Evolutionary conservation across 2,329 filamentous ascomycete genomes (phyloP).

Genomic region (Hypocrella siamensis): DNA sequence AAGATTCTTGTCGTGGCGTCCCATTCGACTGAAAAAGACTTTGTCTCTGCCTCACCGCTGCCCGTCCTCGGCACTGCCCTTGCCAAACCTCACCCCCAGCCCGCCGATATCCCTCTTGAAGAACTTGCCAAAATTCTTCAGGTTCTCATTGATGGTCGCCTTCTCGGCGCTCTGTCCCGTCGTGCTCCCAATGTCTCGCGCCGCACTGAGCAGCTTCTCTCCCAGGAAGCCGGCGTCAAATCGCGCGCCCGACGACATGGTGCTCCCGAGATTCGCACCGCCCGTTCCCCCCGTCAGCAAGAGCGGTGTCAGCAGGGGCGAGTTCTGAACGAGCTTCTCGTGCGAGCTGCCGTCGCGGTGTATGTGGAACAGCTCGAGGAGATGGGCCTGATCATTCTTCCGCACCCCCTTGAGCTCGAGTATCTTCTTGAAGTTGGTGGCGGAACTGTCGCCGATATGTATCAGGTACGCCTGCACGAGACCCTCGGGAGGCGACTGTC

Average conservation of each 20-base stretch:
- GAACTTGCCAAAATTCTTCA: slow-evolving; percentile 93
- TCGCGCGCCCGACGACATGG: slow-evolving; percentile 28
- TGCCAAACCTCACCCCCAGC: slow-evolving; percentile 58
- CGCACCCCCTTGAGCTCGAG: slow-evolving; percentile 88
- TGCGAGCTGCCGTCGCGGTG: slow-evolving; percentile 65
- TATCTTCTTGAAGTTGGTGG: slow-evolving; percentile 91
- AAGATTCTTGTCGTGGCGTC: no score
- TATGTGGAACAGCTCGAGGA: slow-evolving; percentile 70
- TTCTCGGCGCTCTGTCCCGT: slow-evolving; percentile 32
- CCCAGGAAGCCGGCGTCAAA: slow-evolving; percentile 77
- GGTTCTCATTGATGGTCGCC: slow-evolving; percentile 74
- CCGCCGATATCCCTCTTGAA: slow-evolving; percentile 77
- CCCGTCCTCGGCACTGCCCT: slow-evolving; percentile 27
- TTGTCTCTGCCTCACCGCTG: slow-evolving; percentile 9
- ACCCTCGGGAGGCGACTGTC: slow-evolving; percentile 77
- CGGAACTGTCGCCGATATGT: slow-evolving; percentile 85
- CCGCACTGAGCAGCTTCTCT: slow-evolving; percentile 76
- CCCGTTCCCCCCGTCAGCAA: slow-evolving; percentile 28
- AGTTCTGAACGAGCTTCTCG: slow-evolving; percentile 53
- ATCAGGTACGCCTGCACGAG: slow-evolving; percentile 95
- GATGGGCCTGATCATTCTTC: slow-evolving; percentile 64
- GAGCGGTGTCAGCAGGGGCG: slow-evolving; percentile 55
- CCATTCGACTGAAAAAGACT: no score
- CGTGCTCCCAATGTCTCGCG: slow-evolving; percentile 62
- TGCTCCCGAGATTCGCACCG: slow-evolving; percentile 14